Conservation (phyloP, 345 rosid species). For the Aurinia saxatilis region DNA sequence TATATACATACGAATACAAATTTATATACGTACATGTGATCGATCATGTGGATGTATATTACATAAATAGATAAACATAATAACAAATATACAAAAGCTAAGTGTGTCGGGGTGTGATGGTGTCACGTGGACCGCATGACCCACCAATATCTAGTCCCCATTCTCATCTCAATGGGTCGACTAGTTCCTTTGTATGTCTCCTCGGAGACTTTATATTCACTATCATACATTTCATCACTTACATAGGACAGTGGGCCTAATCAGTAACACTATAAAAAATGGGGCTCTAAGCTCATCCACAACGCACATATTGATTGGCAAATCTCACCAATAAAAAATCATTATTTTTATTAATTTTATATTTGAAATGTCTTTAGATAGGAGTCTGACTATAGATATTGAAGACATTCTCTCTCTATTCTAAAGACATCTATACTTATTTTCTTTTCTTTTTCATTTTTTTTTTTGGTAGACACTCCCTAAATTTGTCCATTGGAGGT, state of each 20-base stretch:
- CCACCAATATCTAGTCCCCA: conserved; percentile 29
- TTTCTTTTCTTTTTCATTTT: too few relatives aligned
- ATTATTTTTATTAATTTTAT: too few relatives aligned
- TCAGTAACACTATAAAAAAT: conserved; percentile 15
- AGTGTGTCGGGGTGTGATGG: conserved; percentile 25
- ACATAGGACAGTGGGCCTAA: conserved; percentile 16
- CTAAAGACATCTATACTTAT: too few relatives aligned
- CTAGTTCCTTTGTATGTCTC: conserved; percentile 22
- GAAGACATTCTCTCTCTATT: too few relatives aligned
- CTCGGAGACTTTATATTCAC: conserved; percentile 10
- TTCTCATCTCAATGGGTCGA: conserved; percentile 19
- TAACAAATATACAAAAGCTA: conserved; percentile 24
- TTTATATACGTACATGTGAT: conserved; percentile 8
- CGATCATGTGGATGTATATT: conserved; percentile 28
- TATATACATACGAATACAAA: not conserved
- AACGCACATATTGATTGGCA: too few relatives aligned
- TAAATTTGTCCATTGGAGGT: too few relatives aligned
- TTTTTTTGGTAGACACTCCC: too few relatives aligned
- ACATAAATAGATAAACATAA: conserved; percentile 16
- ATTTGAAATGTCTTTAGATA: too few relatives aligned
- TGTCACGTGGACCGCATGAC: conserved; percentile 32
- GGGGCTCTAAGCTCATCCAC: too few relatives aligned
- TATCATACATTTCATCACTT: conserved; percentile 1
- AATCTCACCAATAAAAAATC: too few relatives aligned
- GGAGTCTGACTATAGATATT: too few relatives aligned